Base-by-base conservation (phyloP, 345 rosid genomes). In the Populus alba region DNA sequence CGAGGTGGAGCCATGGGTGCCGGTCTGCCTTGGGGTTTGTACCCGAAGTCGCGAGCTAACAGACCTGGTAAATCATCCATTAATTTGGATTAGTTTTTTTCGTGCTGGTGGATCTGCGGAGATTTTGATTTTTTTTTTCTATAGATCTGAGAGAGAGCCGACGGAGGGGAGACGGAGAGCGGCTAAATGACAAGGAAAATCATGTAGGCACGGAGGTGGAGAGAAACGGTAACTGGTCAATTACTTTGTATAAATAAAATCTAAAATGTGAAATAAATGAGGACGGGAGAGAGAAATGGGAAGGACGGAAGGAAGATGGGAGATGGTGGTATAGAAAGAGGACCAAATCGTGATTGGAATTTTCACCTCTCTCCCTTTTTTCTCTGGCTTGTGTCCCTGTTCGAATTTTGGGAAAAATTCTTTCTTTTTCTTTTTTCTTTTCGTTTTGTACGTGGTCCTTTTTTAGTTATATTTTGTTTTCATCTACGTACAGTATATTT, bases 61-160 rank as follows among this genome's bases (percentile, higher is more conserved):
- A 90, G 53, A 15, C 90, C 91, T 22, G 91, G 88, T 65, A 92
- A 90, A 76, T 92, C 97, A 67, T 92, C 97, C 97, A 92, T 90
- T 33, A 76, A 45, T 15, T n/a, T 22, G 65, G 25, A 59, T 59
- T 2, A 53, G 15, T 12, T 47, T 2, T 53, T 53, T 7, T 20
- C 8, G 12, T 53, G 59, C 59, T 53, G 27, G 53, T 59, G 74
- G 78, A 73, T 73, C 74, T 67, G 69, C 8, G 57, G 68, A 27
- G 33, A 23, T 7, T n/a, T 10, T 7, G 22, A 18, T 33, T 35
- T 33, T 66, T 66, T 4, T 8, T 25, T 39, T 27, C 27, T 15
- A 25, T 23, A 77, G 80, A 66, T 71, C 75, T 61, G 59, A 61
- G 33, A 62, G 55, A 6, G 55, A 5, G 66, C 27, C 13, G 43